Evolutionary conservation across 768 basidiomycete genomes (phyloP), one percentile per base, ranked within the genome.

Genomic region (Melanogaster broomeanus): DNA sequence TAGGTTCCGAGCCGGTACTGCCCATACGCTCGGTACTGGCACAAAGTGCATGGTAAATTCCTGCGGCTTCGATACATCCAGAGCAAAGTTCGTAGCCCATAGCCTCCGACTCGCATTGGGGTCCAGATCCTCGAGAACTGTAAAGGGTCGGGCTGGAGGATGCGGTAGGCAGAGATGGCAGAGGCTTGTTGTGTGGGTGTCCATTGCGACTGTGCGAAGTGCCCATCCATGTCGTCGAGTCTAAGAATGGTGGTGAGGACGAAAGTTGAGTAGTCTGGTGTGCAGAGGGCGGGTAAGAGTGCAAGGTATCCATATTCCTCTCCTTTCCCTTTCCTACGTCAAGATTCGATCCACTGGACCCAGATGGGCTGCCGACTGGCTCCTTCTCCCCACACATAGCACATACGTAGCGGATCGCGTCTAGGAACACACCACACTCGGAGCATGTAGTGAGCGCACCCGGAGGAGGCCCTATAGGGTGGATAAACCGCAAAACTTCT

Each of bases 381-480:
- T 77, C 70, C 65, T 85, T 90, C 69, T 90, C 88, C 9, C 92
- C 93, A 60, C 94, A 96, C 21, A 85, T 87, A 4, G 86, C 79
- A 62, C 95, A 98, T 13, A 95, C 86, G 66, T 98, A 97, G 41
- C 91, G 85, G 65, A 96, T 83, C n/a, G 82, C 79, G 45, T 92
- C 87, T 18, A 98, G 73, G 6, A 84, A 61, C 0, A 77, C 67
- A 13, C 87, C 88, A 59, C 95, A 98, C 41, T 82, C 81, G 1
- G 92, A 93, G 68, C 95, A 98, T 43, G 83, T 81, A 1, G 93
- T 92, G 16, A 90, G 79, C 41, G 78, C 76, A 22, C 81, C 79
- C 5, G 79, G 74, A 9, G 86, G 81, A 19, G 86, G 79, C 1
- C 72, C 73, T 19, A 71, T 61, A 3, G 77, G 72, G 2, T 74